Conservation (phyloP, 139 green algal species). For the Auxenochlorella pyrenoidosa region DNA sequence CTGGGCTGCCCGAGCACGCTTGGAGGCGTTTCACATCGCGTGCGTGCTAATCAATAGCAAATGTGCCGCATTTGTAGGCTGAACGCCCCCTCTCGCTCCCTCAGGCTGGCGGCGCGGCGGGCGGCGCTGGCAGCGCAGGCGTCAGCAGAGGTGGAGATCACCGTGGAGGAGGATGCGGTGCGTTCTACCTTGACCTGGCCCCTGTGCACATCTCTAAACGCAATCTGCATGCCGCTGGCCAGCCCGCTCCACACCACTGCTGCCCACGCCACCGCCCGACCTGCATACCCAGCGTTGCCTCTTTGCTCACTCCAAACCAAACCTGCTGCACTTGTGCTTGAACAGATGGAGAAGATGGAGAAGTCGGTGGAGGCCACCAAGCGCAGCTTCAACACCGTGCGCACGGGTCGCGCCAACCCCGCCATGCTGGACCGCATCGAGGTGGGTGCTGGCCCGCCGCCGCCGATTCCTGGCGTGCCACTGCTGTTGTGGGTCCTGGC, state of each 20-base stretch:
- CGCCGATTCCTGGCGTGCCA: too few species aligned
- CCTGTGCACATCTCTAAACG: too few species aligned
- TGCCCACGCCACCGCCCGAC: too few species aligned
- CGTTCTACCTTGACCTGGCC: not conserved
- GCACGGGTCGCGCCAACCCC: constrained; percentile 91
- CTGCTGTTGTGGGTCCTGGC: too few species aligned
- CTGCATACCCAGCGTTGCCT: too few species aligned
- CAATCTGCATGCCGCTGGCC: not conserved
- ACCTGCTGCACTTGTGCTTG: not conserved
- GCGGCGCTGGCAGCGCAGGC: not conserved
- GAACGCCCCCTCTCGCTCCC: too few species aligned
- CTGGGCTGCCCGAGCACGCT: not conserved
- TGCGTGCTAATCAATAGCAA: too few species aligned
- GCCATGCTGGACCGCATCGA: constrained; percentile 92
- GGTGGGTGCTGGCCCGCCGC: constrained; percentile 37
- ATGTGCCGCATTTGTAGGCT: not conserved
- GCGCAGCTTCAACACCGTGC: constrained; percentile 87
- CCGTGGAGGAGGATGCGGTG: constrained; percentile 34
- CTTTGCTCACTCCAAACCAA: not conserved
- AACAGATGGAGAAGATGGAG: constrained; percentile 81
- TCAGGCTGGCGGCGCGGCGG: constrained; percentile 27
- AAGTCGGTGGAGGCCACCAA: constrained; percentile 74
- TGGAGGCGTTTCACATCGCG: too few species aligned
- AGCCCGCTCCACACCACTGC: too few species aligned
- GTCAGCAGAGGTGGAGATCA: constrained; percentile 31